Evolutionary conservation across 2,329 filamentous ascomycete species (phyloP).

Genomic region (Fusarium beomiforme): DNA sequence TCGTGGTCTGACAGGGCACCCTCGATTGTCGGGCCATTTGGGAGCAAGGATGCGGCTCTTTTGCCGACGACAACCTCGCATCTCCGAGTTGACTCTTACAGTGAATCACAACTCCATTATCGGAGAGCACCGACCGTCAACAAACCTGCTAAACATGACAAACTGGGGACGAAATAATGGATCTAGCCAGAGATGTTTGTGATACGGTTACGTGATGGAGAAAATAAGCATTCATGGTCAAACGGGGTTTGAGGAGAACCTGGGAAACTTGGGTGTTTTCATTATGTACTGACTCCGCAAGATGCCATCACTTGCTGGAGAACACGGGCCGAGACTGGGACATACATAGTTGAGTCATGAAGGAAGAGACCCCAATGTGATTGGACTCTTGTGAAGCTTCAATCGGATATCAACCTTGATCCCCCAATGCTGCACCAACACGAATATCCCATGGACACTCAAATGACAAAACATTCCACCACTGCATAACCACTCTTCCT

Average conservation of each 20-base stretch:
- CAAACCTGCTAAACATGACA: not conserved
- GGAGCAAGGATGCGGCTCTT: constrained; percentile 14
- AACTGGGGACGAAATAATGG: not conserved
- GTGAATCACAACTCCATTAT: constrained; percentile 20
- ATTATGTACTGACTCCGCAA: constrained; percentile 31
- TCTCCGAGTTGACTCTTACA: constrained; percentile 16
- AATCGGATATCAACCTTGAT: not conserved
- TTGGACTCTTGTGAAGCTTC: not conserved
- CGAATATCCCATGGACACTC: not conserved
- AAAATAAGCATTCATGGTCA: constrained; percentile 33
- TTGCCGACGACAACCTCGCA: constrained; percentile 25
- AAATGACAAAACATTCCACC: constrained; percentile 1
- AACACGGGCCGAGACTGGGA: constrained; percentile 9
- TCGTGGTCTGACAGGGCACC: constrained; percentile 13
- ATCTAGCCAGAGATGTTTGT: not conserved
- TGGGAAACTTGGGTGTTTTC: constrained; percentile 3
- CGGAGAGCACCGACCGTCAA: constrained; percentile 10
- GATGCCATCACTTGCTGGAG: not conserved
- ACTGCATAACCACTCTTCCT: not conserved
- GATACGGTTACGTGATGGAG: constrained; percentile 18
- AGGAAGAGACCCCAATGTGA: not conserved
- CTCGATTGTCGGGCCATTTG: constrained; percentile 12
- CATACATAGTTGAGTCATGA: constrained; percentile 15
- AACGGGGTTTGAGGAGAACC: constrained; percentile 32
- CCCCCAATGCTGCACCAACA: not conserved